Evolutionary conservation across 345 rosid genomes (phyloP).

Genomic region (Conringia planisiliqua): DNA sequence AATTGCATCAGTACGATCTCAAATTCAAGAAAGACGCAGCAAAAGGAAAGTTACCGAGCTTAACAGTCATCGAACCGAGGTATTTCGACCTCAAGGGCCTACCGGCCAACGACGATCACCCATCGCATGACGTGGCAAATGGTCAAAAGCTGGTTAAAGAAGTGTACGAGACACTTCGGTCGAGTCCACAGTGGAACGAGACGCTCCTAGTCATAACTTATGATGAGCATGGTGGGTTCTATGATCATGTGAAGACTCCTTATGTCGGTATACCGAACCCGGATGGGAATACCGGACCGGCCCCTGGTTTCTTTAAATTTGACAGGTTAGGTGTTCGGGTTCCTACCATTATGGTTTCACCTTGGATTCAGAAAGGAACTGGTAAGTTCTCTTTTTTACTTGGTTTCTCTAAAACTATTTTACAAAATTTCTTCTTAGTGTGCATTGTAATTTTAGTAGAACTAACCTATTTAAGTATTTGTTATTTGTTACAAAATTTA

Average conservation of each 20-base stretch:
- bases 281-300: conserved; percentile 89
- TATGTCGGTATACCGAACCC: conserved; percentile 72
- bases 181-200: conserved; percentile 94
- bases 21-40: conserved; percentile 69
- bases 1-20: conserved; percentile 61
- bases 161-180: conserved; percentile 81
- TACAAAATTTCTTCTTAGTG: neutral
- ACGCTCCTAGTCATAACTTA: conserved; percentile 80
- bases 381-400: conserved; percentile 40
- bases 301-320: conserved; percentile 87
- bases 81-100: conserved; percentile 66
- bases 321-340: conserved; percentile 79
- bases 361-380: conserved; percentile 95
- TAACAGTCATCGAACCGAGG: conserved; percentile 84
- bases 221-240: conserved; percentile 96
- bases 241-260: conserved; percentile 91
- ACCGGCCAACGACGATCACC: conserved; percentile 94
- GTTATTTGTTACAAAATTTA: conserved; percentile 15
- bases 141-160: conserved; percentile 83
- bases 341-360: conserved; percentile 35
- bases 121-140: conserved; percentile 86
- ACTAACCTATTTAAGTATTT: neutral
- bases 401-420: neutral
- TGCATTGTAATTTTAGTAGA: neutral
- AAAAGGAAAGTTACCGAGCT: conserved; percentile 66